Evolutionary conservation across 2,329 filamentous ascomycete genomes (phyloP).

Genomic region (Talaromyces piceae): DNA sequence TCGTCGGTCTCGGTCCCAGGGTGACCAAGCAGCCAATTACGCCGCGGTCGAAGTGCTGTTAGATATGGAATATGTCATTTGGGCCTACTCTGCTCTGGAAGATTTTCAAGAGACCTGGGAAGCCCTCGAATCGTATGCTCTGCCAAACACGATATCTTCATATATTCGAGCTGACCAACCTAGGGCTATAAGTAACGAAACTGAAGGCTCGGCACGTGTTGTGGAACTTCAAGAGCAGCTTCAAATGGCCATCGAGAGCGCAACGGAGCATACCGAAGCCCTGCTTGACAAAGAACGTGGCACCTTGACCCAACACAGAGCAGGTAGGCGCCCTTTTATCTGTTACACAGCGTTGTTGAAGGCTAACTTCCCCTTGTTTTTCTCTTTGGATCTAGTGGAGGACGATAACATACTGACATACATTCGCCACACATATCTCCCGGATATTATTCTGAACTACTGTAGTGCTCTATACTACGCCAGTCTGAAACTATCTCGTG

Average conservation of each 20-base stretch:
- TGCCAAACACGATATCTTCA: neutral
- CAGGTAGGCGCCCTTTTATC: neutral
- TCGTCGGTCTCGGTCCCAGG: conserved; percentile 19
- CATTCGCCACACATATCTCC: conserved; percentile 72
- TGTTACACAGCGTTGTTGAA: too few species aligned
- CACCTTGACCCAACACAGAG: neutral
- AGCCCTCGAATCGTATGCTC: conserved; percentile 30
- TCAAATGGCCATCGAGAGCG: conserved; percentile 46
- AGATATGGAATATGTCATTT: conserved; percentile 61
- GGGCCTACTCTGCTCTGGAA: conserved; percentile 61
- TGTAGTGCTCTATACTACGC: conserved; percentile 73
- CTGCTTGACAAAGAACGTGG: conserved; percentile 34
- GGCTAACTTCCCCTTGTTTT: neutral
- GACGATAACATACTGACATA: conserved; percentile 56
- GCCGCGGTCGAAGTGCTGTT: conserved; percentile 51
- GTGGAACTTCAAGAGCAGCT: conserved; percentile 50
- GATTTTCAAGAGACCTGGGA: conserved; percentile 53
- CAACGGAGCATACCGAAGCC: conserved; percentile 52
- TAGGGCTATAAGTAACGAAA: conserved; percentile 17
- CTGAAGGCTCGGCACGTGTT: conserved; percentile 20
- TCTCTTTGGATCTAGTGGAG: conserved; percentile 32
- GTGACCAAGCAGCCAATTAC: conserved; percentile 13
- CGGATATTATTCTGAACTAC: conserved; percentile 78
- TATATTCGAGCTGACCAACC: conserved; percentile 7
- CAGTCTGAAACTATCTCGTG: conserved; percentile 64